Conservation (phyloP, 805 yeast species). For the Wickerhamiella azymoides region DNA sequence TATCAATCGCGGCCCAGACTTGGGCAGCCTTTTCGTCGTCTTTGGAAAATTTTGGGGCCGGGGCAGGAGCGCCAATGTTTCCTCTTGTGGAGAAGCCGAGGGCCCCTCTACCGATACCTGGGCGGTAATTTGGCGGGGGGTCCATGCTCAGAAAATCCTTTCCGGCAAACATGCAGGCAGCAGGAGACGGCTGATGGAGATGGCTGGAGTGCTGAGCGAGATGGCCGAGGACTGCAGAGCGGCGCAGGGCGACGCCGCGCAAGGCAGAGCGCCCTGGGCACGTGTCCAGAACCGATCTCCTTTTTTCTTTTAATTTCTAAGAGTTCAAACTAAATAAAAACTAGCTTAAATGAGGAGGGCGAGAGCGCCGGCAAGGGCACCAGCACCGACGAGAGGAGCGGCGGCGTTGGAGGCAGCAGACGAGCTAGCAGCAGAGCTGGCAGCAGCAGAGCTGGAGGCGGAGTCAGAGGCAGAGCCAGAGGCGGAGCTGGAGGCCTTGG, state of each 20-base stretch:
- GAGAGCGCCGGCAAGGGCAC: conserved; percentile 18
- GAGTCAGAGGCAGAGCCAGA: conserved; percentile 11
- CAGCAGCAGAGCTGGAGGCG: conserved; percentile 5
- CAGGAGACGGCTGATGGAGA: too few relatives aligned
- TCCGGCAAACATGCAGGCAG: conserved; percentile 6
- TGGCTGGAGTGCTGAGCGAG: too few relatives aligned
- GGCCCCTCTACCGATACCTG: conserved; percentile 94
- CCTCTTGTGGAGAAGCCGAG: conserved; percentile 82
- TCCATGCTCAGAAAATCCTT: conserved; percentile 57
- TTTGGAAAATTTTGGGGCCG: conserved; percentile 25
- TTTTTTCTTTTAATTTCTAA: too few relatives aligned
- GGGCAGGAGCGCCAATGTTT: conserved; percentile 40
- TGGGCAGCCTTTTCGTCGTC: conserved; percentile 71
- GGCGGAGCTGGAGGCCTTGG: conserved; percentile 9
- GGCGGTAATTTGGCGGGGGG: conserved; percentile 80
- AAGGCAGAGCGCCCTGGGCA: too few relatives aligned
- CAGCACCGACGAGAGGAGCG: conserved; percentile 16
- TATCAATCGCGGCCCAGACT: conserved; percentile 55
- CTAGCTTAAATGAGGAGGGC: conserved; percentile 16
- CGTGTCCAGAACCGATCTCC: too few relatives aligned
- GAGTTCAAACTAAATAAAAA: not conserved
- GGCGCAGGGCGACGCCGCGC: too few relatives aligned
- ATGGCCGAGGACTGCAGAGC: too few relatives aligned
- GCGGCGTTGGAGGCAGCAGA: conserved; percentile 11
- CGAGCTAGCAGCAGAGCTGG: conserved; percentile 10